Evolutionary conservation across 1,139 yeast species (phyloP), one percentile per base, ranked within the genome.

Genomic region (Pichia sp.): DNA sequence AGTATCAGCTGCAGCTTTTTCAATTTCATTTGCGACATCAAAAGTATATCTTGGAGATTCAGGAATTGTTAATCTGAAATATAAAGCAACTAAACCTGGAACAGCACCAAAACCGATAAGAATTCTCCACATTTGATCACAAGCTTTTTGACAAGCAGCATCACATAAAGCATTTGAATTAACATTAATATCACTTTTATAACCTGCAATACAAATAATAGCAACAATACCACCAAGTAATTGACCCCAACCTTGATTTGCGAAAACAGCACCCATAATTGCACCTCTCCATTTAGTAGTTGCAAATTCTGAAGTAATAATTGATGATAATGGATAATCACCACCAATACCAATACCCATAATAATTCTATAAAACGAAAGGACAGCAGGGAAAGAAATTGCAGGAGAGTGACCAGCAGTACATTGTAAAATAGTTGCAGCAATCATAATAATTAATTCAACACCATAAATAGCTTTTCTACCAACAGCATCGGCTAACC

Each of bases 331-430:
- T 61, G 98, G 98, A 71, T 92, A 92, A 72, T 92, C 98, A 77
- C 97, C 98, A 74, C 98, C 98, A 63, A 92, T 94, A 81, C 98
- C 98, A 61, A 92, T 82, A 74, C 96, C 96, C 87, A 83, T 83
- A 54, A 86, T 64, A 56, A 86, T 81, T 78, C 95, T 83, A 69
- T 80, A 81, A 59, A 83, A 80, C n/a, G 82, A 70, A 56, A 86
- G 74, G 48, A 85, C 74, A 46, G 90, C 95, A 45, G 79, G 79
- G 61, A 86, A 84, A 66, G 74, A 76, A 55, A 86, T 69, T 54
- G 84, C 90, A 34, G 86, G 79, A 31, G 94, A 77, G 7, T 67
- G 58, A 61, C 94, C 95, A 48, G 83, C 58, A 53, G 78, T 69
- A 76, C 83, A 86, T 75, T 80, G 96, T 65, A 86, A 72, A 64